Percentiles rank a stretch among this genome's conserved stretches.
These are phyloP conservation scores for Malassezia brasiliensis DNA, from an alignment of 1,284 basidiomycete genomes.

Conservation along the genomic window DNA sequence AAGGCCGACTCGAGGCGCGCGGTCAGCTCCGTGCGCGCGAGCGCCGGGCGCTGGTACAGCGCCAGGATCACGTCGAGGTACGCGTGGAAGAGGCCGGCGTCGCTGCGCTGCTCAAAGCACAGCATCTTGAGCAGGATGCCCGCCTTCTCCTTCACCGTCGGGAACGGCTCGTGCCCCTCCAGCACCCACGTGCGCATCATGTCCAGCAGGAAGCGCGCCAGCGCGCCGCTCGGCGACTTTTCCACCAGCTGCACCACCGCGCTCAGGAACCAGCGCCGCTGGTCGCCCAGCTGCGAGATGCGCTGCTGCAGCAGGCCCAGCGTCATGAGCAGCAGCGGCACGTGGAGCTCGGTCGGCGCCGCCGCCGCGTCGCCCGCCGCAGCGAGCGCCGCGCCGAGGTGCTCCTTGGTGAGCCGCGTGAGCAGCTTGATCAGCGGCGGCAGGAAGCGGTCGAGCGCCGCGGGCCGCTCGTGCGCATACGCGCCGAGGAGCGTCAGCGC, in stretches of 20 bases:
- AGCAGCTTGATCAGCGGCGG: slow-evolving; percentile 71
- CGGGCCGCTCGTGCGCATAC: slow-evolving; percentile 54
- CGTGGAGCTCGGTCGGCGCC: slow-evolving; percentile 28
- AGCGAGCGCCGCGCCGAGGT: slow-evolving; percentile 56
- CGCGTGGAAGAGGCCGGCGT: slow-evolving; percentile 64
- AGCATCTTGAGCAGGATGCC: slow-evolving; percentile 82
- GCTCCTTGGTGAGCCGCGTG: slow-evolving; percentile 77
- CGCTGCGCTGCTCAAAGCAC: slow-evolving; percentile 65
- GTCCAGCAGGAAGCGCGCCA: slow-evolving; percentile 79
- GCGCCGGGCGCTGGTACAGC: slow-evolving; percentile 76
- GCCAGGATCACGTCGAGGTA: slow-evolving; percentile 87
- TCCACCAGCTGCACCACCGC: slow-evolving; percentile 73
- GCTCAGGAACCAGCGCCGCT: slow-evolving; percentile 61
- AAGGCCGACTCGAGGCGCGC: slow-evolving; percentile 87
- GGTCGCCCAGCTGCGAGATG: slow-evolving; percentile 54
- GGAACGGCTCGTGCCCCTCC: slow-evolving; percentile 53
- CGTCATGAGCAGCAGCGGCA: slow-evolving; percentile 52
- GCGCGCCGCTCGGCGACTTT: slow-evolving; percentile 70
- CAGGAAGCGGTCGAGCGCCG: slow-evolving; percentile 67
- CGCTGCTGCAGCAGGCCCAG: slow-evolving; percentile 53
- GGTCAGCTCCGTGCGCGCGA: slow-evolving; percentile 86
- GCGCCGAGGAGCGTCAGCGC: slow-evolving; percentile 78
- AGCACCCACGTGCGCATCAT: slow-evolving; percentile 81
- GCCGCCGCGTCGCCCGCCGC: background rate
- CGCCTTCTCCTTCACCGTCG: slow-evolving; percentile 93